phyloP scores from a whole-genome alignment of 2,329 filamentous ascomycete genomes.

The Cladosporium sp. region DNA sequence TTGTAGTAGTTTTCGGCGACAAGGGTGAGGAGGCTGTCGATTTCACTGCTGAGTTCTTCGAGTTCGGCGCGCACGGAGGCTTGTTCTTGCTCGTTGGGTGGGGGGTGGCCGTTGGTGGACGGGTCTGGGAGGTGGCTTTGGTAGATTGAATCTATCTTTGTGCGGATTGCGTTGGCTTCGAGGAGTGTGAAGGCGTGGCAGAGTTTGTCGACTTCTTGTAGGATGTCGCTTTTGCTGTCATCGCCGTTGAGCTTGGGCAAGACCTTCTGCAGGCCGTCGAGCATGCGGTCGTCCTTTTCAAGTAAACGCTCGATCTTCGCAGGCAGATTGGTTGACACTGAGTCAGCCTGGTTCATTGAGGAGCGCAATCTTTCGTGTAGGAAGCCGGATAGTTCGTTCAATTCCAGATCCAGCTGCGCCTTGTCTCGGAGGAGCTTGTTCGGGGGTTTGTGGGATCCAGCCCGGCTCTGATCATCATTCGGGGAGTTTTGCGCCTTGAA shows the following conservation, averaged over 20 bases:
- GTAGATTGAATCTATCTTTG: conserved; percentile 48
- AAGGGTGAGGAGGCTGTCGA: conserved; percentile 65
- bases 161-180: conserved; percentile 36
- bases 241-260: conserved; percentile 54
- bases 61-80: conserved; percentile 55
- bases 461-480: conserved; percentile 1
- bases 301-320: conserved; percentile 45
- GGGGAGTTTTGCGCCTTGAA: conserved; percentile 39
- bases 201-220: conserved; percentile 50
- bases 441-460: conserved; percentile 12
- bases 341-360: conserved; percentile 45
- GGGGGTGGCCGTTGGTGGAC: conserved; percentile 33
- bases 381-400: conserved; percentile 26
- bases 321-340: conserved; percentile 41
- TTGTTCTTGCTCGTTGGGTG: conserved; percentile 42
- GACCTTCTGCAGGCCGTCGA: conserved; percentile 60
- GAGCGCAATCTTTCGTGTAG: conserved; percentile 30
- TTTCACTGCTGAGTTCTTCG: conserved; percentile 63
- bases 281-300: conserved; percentile 54
- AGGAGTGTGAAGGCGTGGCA: conserved; percentile 41
- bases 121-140: conserved; percentile 11
- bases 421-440: conserved; percentile 33
- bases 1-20: conserved; percentile 62
- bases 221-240: conserved; percentile 42
- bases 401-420: conserved; percentile 35